Evolutionary conservation across 768 basidiomycete species (phyloP).

Genomic region (Cystobasidium tubakii): DNA sequence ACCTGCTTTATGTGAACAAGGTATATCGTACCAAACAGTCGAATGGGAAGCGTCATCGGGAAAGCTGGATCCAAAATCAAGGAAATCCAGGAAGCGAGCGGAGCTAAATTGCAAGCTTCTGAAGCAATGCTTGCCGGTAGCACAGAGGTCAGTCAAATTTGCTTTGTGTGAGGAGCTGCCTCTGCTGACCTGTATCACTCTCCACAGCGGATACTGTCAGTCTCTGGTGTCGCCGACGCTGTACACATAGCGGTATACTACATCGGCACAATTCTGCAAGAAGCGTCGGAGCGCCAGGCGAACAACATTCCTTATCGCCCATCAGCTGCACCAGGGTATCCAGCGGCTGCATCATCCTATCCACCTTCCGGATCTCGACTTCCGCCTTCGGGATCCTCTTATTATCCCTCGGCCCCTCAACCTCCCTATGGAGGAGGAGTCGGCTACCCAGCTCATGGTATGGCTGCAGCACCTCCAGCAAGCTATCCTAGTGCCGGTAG

Average conservation of each 20-base stretch:
- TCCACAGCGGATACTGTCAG: constrained; percentile 82
- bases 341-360: not conserved
- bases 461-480: not conserved
- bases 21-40: constrained; percentile 90
- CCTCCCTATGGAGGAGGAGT: constrained; percentile 33
- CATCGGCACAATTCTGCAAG: constrained; percentile 84
- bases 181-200: not conserved
- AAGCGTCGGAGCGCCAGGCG: constrained; percentile 60
- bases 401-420: constrained; percentile 35
- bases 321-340: constrained; percentile 21
- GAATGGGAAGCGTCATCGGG: constrained; percentile 98
- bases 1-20: constrained; percentile 13
- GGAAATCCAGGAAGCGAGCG: constrained; percentile 98
- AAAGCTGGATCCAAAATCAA: constrained; percentile 97
- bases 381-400: constrained; percentile 9
- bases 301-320: constrained; percentile 37
- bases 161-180: too few species aligned
- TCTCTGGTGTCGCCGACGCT: constrained; percentile 96
- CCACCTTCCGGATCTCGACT: not conserved
- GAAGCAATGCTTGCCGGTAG: constrained; percentile 98
- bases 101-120: constrained; percentile 89
- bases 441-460: constrained; percentile 29
- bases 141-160: constrained; percentile 79
- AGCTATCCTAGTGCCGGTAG: constrained; percentile 37
- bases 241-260: constrained; percentile 99